Base-by-base conservation (phyloP, 345 rosid genomes). In the Lagerstroemia speciosa region DNA sequence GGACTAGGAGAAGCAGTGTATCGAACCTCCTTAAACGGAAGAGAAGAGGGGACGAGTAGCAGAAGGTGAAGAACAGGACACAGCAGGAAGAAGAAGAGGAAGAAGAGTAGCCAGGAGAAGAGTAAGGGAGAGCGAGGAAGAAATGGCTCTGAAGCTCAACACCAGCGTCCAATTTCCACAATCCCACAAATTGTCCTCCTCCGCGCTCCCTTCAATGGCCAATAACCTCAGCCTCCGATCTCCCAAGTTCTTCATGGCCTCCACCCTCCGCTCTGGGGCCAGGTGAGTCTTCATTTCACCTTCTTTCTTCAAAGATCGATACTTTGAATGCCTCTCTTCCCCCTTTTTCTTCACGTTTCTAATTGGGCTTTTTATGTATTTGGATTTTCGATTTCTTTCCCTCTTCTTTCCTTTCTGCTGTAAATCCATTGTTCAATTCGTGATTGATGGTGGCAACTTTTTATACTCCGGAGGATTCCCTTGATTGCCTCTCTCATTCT, bases 71-170 rank as follows among this genome's bases (percentile, higher is more conserved):
- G 55, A 48, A 20, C 24, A 2, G 2, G 55, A 48, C 38, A 48
- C 24, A 48, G 24, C 24, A 48, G 8, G 55, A 20, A 3, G 60
- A 53, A 22, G 60, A n/a, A 14, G 60, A 7, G 24, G 24, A 0
- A 10, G 14, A 53, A 53, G 60, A 24, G 7, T 1, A 8, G 2
- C 60, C 4, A 48, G 40, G 68, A 29, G 33, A 5, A 52, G 43
- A 64, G 57, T 5, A 71, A 26, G 60, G 6, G 29, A 26, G 8
- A 1, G 11, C 0, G 60, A 53, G 24, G 60, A 26, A 58, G 34
- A 29, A 58, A 83, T 90, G 96, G 90, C 98, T 67, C 79, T 90
- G 71, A 90, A 82, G 83, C 79, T 90, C 64, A 86, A 83, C 66
- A 80, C 91, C 73, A 41, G 37, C 64, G n/a, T 72, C 67, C 24